Conservation (phyloP, 2,329 filamentous ascomycete genomes). For the Xylaria sp. region DNA sequence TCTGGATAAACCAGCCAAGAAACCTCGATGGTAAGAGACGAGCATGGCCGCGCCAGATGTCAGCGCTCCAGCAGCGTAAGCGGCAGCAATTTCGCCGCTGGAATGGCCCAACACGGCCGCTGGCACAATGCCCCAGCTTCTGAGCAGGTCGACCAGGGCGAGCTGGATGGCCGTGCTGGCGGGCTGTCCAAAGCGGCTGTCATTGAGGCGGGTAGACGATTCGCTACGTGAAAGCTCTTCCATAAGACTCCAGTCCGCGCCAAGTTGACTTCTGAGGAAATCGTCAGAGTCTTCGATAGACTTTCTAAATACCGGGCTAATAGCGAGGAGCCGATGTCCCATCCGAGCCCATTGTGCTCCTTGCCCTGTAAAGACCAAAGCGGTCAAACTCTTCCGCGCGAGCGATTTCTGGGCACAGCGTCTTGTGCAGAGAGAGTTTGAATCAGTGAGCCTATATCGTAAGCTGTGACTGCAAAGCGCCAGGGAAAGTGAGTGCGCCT, state of each 20-base stretch:
- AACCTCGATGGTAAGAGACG: too few species aligned
- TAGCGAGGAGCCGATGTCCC: background rate
- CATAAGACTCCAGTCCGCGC: constrained; percentile 20
- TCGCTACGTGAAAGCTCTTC: background rate
- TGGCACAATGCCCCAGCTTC: constrained; percentile 14
- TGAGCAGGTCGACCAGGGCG: constrained; percentile 29
- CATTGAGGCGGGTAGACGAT: constrained; percentile 8
- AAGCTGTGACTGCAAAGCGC: too few species aligned
- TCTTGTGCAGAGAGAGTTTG: too few species aligned
- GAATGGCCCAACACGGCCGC: constrained; percentile 23
- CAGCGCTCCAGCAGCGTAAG: constrained; percentile 27
- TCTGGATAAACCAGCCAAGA: too few species aligned
- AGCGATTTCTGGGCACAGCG: too few species aligned
- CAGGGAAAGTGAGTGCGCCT: too few species aligned
- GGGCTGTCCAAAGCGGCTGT: constrained; percentile 12
- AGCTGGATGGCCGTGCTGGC: constrained; percentile 14
- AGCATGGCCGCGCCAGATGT: background rate
- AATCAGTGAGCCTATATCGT: too few species aligned
- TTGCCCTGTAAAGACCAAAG: constrained; percentile 33
- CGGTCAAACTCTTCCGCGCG: background rate
- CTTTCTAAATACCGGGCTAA: constrained; percentile 4
- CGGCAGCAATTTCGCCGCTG: constrained; percentile 33
- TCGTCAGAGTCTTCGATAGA: constrained; percentile 13
- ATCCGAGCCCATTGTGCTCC: constrained; percentile 30
- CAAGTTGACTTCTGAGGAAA: constrained; percentile 8